These are phyloP conservation scores for Tilletia walkeri DNA, from an alignment of 1,284 basidiomycete genomes.

Conservation along the genomic window DNA sequence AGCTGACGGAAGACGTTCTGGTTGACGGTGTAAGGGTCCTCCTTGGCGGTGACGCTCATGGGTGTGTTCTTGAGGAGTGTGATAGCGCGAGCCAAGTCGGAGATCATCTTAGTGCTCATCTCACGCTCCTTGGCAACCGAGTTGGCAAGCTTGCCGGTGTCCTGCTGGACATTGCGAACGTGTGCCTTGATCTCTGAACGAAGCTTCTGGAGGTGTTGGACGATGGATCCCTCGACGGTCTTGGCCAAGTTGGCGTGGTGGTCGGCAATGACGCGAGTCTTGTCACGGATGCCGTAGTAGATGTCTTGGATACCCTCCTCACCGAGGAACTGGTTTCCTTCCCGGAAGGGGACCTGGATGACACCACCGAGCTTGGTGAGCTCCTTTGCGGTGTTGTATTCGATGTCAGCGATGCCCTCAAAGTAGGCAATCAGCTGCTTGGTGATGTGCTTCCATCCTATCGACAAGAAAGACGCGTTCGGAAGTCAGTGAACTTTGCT, in stretches of 20 bases:
- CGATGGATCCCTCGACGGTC: constrained; percentile 94
- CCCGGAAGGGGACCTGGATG: constrained; percentile 93
- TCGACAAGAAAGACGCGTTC: constrained; percentile 36
- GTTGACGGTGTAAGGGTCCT: constrained; percentile 81
- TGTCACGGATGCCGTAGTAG: constrained; percentile 85
- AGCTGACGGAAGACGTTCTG: constrained; percentile 80
- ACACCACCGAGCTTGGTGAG: constrained; percentile 93
- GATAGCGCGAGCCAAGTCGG: constrained; percentile 82
- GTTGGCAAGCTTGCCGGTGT: constrained; percentile 91
- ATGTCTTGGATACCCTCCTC: constrained; percentile 69
- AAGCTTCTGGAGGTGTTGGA: constrained; percentile 94
- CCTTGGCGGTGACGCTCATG: constrained; percentile 76
- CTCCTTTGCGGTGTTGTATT: constrained; percentile 87
- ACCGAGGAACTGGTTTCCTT: constrained; percentile 67
- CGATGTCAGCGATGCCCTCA: constrained; percentile 63
- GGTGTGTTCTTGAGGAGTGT: constrained; percentile 93
- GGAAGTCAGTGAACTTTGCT: too few species aligned
- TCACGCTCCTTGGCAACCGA: constrained; percentile 92
- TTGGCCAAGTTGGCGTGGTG: constrained; percentile 94
- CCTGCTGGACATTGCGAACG: constrained; percentile 94
- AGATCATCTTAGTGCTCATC: constrained; percentile 79
- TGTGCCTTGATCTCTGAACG: constrained; percentile 94
- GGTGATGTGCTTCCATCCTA: constrained; percentile 88
- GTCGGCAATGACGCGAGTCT: constrained; percentile 89
- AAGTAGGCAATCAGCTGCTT: constrained; percentile 59